These are phyloP conservation scores for Sporobolomyces pararoseus DNA, from an alignment of 768 basidiomycete species.

Conservation along the genomic window DNA sequence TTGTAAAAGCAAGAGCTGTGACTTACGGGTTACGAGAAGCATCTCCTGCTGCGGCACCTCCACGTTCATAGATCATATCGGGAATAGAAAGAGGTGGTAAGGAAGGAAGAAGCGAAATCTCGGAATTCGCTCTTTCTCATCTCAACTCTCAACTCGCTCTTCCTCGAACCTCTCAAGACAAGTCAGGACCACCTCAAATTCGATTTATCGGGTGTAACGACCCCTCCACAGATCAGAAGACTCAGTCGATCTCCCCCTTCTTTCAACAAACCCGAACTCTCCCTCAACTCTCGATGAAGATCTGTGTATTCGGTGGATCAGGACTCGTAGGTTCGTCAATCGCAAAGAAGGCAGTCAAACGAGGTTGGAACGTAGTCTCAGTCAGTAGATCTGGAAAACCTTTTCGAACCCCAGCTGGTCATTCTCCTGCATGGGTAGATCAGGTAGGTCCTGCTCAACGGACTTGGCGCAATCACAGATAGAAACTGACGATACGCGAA, in stretches of 20 bases:
- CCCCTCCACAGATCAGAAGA: too few species aligned
- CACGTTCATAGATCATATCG: not conserved
- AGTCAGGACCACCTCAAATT: too few species aligned
- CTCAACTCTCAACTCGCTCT: not conserved
- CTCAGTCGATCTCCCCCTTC: not conserved
- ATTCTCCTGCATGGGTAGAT: conserved; percentile 70
- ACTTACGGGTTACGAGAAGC: conserved; percentile 13
- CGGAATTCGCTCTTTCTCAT: too few species aligned
- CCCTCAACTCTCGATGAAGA: conserved; percentile 48
- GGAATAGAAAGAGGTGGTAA: too few species aligned
- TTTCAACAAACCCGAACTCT: not conserved
- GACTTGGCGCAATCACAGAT: too few species aligned
- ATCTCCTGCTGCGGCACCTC: conserved; percentile 21
- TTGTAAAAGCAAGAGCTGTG: not conserved
- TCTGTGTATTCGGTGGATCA: conserved; percentile 97
- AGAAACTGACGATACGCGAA: too few species aligned
- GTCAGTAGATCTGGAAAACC: conserved; percentile 85
- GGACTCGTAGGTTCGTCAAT: conserved; percentile 96
- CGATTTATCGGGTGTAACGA: too few species aligned
- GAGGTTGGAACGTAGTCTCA: conserved; percentile 81
- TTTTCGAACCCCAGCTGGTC: conserved; percentile 82
- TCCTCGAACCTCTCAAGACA: not conserved
- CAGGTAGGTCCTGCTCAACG: conserved; percentile 21
- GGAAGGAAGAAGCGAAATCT: too few species aligned
- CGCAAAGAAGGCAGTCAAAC: conserved; percentile 77